Conservation (phyloP, 192 early-diverging fungal genomes). For the Linnemannia hyalina region DNA sequence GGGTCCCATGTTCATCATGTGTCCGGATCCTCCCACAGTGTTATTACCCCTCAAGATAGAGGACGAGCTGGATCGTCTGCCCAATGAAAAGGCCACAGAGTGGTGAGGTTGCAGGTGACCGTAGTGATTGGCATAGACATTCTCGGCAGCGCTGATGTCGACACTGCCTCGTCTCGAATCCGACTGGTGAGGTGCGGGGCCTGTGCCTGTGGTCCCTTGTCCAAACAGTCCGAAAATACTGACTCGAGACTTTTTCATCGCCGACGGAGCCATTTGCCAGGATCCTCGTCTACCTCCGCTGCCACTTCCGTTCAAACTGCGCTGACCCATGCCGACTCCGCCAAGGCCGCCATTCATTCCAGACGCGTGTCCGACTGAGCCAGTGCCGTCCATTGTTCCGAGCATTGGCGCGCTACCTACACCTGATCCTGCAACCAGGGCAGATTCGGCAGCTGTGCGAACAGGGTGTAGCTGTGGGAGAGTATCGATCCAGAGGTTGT, state of each 20-base stretch:
- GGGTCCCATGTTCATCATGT: slow-evolving; percentile 23
- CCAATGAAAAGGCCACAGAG: slow-evolving; percentile 27
- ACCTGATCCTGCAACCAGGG: slow-evolving; percentile 19
- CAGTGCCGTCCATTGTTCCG: slow-evolving; percentile 4
- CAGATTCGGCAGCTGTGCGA: slow-evolving; percentile 43
- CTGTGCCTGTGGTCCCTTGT: background rate
- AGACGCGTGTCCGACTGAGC: slow-evolving; percentile 25
- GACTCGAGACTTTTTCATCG: slow-evolving; percentile 35
- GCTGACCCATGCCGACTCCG: slow-evolving; percentile 27
- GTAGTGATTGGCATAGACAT: slow-evolving; percentile 20
- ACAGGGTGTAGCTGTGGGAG: slow-evolving; percentile 52
- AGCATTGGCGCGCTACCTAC: background rate
- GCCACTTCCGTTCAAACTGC: slow-evolving; percentile 15
- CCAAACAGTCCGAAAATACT: slow-evolving; percentile 49
- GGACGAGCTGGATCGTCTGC: slow-evolving; percentile 43
- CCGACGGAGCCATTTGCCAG: slow-evolving; percentile 35
- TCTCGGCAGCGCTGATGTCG: slow-evolving; percentile 22
- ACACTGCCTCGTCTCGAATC: slow-evolving; percentile 48
- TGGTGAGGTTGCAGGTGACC: slow-evolving; percentile 27
- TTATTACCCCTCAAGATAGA: slow-evolving; percentile 31
- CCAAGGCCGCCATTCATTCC: slow-evolving; percentile 7
- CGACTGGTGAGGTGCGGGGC: slow-evolving; percentile 2
- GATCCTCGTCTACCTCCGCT: slow-evolving; percentile 44
- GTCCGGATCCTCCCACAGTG: slow-evolving; percentile 14
- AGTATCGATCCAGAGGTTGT: slow-evolving; percentile 51